A percentile compares a stretch with the other conserved stretches of the same genome.
Conservation (phyloP, 2,329 filamentous ascomycete species). For the Aspergillus sp. region DNA sequence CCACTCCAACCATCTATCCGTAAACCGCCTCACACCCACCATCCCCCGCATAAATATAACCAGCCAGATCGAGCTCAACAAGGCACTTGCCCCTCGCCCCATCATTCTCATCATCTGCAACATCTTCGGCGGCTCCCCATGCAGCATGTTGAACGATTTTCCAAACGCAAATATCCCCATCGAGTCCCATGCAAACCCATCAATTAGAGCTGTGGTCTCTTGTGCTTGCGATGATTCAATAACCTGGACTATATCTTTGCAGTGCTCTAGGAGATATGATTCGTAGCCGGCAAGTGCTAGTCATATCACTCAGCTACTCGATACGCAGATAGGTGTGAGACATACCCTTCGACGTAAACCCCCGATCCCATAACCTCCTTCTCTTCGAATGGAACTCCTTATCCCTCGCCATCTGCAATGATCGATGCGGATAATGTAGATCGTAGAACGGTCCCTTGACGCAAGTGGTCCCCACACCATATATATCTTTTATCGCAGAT, state of each 20-base stretch:
- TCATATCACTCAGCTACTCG: background rate
- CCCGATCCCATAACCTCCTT: slow-evolving; percentile 14
- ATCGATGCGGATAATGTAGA: slow-evolving; percentile 11
- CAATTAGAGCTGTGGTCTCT: slow-evolving; percentile 6
- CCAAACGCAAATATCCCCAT: slow-evolving; percentile 16
- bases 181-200: slow-evolving; percentile 8
- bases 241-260: slow-evolving; percentile 1
- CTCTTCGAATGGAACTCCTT: slow-evolving; percentile 12
- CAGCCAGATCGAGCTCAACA: slow-evolving; percentile 7
- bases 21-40: background rate
- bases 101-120: background rate
- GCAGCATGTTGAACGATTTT: slow-evolving; percentile 12
- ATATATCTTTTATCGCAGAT: slow-evolving; percentile 7
- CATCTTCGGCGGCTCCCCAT: background rate
- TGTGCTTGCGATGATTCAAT: background rate
- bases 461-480: slow-evolving; percentile 9
- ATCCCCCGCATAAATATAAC: slow-evolving; percentile 8
- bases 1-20: slow-evolving; percentile 8
- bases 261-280: slow-evolving; percentile 13
- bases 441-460: slow-evolving; percentile 15
- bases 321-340: background rate
- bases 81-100: background rate
- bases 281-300: slow-evolving; percentile 12
- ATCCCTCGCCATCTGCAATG: slow-evolving; percentile 15
- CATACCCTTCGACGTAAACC: slow-evolving; percentile 10